Base-by-base conservation (phyloP, 1,284 basidiomycete species). In the Phylloporus sp. region DNA sequence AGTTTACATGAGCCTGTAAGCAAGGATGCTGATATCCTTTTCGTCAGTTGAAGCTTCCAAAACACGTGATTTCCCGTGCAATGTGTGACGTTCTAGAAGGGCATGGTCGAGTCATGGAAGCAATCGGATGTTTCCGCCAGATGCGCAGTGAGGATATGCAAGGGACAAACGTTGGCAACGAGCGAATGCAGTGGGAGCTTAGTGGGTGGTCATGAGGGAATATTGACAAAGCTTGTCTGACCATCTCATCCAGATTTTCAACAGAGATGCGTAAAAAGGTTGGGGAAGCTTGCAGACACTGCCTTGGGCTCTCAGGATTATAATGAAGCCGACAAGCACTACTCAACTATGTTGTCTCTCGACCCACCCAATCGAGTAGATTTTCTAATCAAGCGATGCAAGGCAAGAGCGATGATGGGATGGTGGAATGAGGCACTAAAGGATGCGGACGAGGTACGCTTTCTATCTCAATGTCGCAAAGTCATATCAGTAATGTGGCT, bases 391-490 rank as follows among this genome's bases (percentile, higher is more conserved):
- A 52, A 25, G 32, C 45, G 60, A n/a, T 37, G 60, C 32, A 49
- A 52, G 19, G 32, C 47, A 25, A 20, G 45, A 37, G 60, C 14
- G 23, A 37, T 25, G 47, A 61, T 61, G 45, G 25, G 25, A 8
- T 35, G 5, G 32, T 61, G 60, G 60, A n/a, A 52, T 23, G 60
- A 29, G 14, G 60, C 60, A 12, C 23, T 49, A 3, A 10, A 53
- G 15, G 60, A 62, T 53, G 60, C 47, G 3, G 60, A 62, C 25
- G 49, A 62, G 60, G 32, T 32, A 32, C 32, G 35, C 27, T 25
- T 12, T 27, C 7, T 39, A 7, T 39, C 49, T 32, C 5, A 53
- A 5, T 25, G 35, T 25, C n/a, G 4, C 32, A 25, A 19, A 41
- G n/a, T 55, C 25, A 39, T 23, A 11, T 62, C 15, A n/a, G 14